Percentiles rank a stretch among this genome's conserved stretches.
phyloP scores from a whole-genome alignment of 1,139 yeast genomes.

The Arxiozyma telluris region DNA sequence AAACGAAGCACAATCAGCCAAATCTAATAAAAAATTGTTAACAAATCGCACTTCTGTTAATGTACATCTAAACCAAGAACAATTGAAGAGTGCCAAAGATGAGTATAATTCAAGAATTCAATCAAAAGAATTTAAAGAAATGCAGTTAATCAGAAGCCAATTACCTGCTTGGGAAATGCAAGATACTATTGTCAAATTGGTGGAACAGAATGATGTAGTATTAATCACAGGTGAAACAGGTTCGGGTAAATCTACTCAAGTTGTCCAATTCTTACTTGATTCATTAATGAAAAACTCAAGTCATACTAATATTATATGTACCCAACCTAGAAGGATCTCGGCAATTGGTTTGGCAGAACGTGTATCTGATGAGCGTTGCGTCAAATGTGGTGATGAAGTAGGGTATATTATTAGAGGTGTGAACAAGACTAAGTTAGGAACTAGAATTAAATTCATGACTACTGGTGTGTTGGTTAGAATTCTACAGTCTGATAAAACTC shows the following conservation, averaged over 20 bases:
- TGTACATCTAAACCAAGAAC: slow-evolving; percentile 13
- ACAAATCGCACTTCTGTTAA: background rate
- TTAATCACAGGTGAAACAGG: slow-evolving; percentile 95
- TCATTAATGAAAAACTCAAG: slow-evolving; percentile 32
- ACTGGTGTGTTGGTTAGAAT: slow-evolving; percentile 87
- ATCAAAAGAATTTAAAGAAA: slow-evolving; percentile 27
- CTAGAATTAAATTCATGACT: slow-evolving; percentile 78
- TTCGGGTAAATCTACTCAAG: slow-evolving; percentile 89
- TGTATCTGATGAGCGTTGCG: slow-evolving; percentile 74
- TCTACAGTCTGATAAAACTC: slow-evolving; percentile 45
- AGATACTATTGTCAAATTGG: slow-evolving; percentile 45
- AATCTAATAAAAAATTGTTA: background rate
- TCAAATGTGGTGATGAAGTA: slow-evolving; percentile 60
- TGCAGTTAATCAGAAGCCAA: slow-evolving; percentile 39
- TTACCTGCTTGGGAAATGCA: slow-evolving; percentile 82
- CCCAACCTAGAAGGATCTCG: slow-evolving; percentile 94
- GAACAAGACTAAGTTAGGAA: slow-evolving; percentile 49
- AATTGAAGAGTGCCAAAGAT: slow-evolving; percentile 26
- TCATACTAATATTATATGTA: slow-evolving; percentile 61
- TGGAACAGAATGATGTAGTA: slow-evolving; percentile 54
- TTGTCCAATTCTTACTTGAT: slow-evolving; percentile 82
- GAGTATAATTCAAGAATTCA: slow-evolving; percentile 24
- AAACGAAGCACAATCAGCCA: background rate
- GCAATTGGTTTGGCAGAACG: slow-evolving; percentile 92
- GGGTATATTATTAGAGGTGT: slow-evolving; percentile 93